Evolutionary conservation across 2,329 filamentous ascomycete species (phyloP).

Genomic region (Aspergillus thermomutatus): DNA sequence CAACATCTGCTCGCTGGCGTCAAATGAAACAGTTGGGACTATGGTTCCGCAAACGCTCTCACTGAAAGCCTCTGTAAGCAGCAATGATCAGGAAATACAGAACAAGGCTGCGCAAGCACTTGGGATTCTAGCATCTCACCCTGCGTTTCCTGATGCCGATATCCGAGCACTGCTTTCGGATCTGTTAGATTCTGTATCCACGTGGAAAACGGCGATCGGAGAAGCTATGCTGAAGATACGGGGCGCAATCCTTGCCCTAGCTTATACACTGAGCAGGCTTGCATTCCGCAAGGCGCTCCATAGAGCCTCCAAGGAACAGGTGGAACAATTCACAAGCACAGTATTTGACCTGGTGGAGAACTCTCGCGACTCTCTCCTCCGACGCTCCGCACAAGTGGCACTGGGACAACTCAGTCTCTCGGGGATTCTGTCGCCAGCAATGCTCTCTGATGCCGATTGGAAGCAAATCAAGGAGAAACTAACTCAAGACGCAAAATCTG

Average conservation of each 20-base stretch:
- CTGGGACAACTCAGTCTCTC: constrained; percentile 63
- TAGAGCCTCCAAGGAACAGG: constrained; percentile 32
- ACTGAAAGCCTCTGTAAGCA: constrained; percentile 61
- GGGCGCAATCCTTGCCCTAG: constrained; percentile 58
- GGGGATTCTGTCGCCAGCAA: constrained; percentile 44
- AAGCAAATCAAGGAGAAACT: constrained; percentile 61
- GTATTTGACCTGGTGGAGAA: constrained; percentile 52
- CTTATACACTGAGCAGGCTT: constrained; percentile 56
- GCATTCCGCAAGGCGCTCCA: constrained; percentile 46
- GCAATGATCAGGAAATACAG: constrained; percentile 69
- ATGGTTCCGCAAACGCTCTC: constrained; percentile 50
- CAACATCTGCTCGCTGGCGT: constrained; percentile 53
- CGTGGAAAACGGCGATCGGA: constrained; percentile 60
- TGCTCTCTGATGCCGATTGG: constrained; percentile 27
- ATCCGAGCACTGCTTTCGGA: constrained; percentile 44
- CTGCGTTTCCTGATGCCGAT: constrained; percentile 36
- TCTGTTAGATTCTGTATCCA: constrained; percentile 46
- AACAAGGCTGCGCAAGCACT: constrained; percentile 65
- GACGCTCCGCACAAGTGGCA: constrained; percentile 55
- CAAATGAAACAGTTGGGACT: constrained; percentile 51
- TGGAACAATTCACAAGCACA: constrained; percentile 42
- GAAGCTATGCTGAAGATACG: constrained; percentile 57
- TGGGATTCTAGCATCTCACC: constrained; percentile 72
- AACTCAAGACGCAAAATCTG: constrained; percentile 67
- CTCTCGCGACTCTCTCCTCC: constrained; percentile 54